phyloP scores from a whole-genome alignment of 148 eudicot species.

The Suaeda aralocaspica region DNA sequence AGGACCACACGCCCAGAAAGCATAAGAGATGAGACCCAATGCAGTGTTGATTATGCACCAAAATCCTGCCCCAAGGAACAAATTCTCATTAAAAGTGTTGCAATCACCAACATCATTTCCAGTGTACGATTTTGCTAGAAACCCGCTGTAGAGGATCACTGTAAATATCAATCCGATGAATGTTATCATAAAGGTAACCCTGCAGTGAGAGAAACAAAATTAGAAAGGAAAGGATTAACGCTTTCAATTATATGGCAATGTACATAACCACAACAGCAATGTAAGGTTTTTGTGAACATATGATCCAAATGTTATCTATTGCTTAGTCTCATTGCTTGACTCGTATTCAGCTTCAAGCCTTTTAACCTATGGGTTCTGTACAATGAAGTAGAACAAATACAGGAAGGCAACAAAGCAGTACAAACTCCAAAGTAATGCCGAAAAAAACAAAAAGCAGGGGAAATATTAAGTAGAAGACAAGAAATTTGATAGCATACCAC shows the following conservation, averaged over 20 bases:
- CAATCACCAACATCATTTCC: background rate
- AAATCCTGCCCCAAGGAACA: slow-evolving; percentile 24
- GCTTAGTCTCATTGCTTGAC: background rate
- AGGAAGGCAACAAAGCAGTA: no score
- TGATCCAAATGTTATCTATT: no score
- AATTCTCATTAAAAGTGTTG: background rate
- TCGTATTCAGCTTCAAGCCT: background rate
- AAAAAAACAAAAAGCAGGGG: no score
- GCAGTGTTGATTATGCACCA: slow-evolving; percentile 21
- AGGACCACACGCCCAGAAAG: background rate
- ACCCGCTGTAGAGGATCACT: background rate
- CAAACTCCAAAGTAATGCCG: no score
- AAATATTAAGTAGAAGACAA: no score
- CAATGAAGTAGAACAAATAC: no score
- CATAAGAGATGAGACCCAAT: slow-evolving; percentile 16
- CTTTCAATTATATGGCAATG: background rate
- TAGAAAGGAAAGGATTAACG: background rate
- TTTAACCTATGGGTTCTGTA: no score
- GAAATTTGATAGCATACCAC: slow-evolving; percentile 18
- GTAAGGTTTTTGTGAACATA: no score
- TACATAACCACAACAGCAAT: background rate
- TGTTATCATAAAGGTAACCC: slow-evolving; percentile 18
- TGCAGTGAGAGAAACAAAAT: background rate
- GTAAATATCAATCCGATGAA: slow-evolving; percentile 13
- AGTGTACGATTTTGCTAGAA: background rate